Base-by-base conservation (phyloP, 73 alveolate species). In the Symbiodinium natans region DNA sequence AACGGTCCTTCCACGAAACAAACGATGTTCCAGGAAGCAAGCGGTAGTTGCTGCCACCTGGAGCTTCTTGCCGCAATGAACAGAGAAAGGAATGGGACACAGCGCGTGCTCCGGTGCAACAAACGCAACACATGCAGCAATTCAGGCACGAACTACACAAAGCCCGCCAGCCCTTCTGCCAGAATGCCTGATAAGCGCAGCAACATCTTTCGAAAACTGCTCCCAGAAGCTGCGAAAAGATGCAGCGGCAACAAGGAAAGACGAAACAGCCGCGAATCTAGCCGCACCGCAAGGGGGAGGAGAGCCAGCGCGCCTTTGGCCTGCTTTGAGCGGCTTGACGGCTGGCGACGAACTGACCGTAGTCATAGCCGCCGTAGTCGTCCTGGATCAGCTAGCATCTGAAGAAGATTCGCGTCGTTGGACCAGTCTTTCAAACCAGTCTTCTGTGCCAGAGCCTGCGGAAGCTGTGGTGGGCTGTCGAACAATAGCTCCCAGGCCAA, bases 301-400 rank as follows among this genome's bases (percentile, higher is more conserved):
- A 13, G 21, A 46, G 59, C 59, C 19, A 29, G 31, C 80, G 40
- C 80, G 29, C 80, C 80, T 63, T 63, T 23, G 80, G 80, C 36
- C 80, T 63, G 80, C 36, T 19, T 4, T 63, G 29, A 5, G 36
- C 80, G 80, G 80, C 80, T 23, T 63, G 36, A 17, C 80, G 80
- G 80, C 80, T 63, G 38, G 80, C 80, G 36, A 63, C 80, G 80
- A 63, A 63, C 80, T 63, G 80, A 63, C 80, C 80, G 36, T 63
- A 63, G 80, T 63, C 80, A 29, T 63, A 63, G 80, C 80, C 80
- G 80, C 80, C 80, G 36, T 63, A 63, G 80, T 63, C 80, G 36
- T 63, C 80, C 80, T 63, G 31, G 71, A 23, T 52, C 4, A 15
- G 31, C n/a, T 52, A 23, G n/a, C n/a, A n/a, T n/a, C n/a, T n/a